Base-by-base conservation (phyloP, 768 basidiomycete genomes). In the Russula foetens region DNA sequence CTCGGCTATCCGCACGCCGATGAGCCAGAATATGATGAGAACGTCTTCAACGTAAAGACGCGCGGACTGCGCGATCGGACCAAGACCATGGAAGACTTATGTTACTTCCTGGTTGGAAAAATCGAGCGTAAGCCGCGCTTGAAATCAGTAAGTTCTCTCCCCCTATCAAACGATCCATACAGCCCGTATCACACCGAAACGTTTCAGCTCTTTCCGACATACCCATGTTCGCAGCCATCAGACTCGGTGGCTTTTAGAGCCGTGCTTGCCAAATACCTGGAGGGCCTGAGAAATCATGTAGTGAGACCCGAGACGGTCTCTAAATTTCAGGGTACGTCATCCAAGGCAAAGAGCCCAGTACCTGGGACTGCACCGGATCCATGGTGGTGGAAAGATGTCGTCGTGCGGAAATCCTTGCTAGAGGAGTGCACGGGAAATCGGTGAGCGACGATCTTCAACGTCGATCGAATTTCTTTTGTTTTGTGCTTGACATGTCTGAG, bases 331-430 rank as follows among this genome's bases (percentile, higher is more conserved):
- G 26, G 35, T 43, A 24, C 65, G 14, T 58, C 45, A 24, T 54
- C 45, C 48, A 73, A 72, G 29, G 43, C 51, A 2, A 66, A 60
- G 47, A 51, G 48, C 51, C 62, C 59, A 11, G 55, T 60, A n/a
- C 24, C 31, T 4, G 60, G 50, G 14, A 51, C 38, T 23, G 41
- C 50, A 43, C 56, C 49, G 28, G 63, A 39, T 24, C 71, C 71
- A 3, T 77, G 73, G 77, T 83, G 82, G 82, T 84, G 83, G 83
- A 80, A 75, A 67, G 79, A 81, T 53, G 75, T 82, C 3, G 72
- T 81, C 4, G 80, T 82, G 4, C 74, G 82, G 29, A 83, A 79
- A 64, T 82, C 82, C 8, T 63, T 83, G 26, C 66, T 83, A 28
- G 82, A 83, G 59, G 81, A 83, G 63, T 83, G 80, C 64, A 66